These are phyloP conservation scores for Quercus bicolor DNA, from an alignment of 306 rosid species.

Conservation along the genomic window DNA sequence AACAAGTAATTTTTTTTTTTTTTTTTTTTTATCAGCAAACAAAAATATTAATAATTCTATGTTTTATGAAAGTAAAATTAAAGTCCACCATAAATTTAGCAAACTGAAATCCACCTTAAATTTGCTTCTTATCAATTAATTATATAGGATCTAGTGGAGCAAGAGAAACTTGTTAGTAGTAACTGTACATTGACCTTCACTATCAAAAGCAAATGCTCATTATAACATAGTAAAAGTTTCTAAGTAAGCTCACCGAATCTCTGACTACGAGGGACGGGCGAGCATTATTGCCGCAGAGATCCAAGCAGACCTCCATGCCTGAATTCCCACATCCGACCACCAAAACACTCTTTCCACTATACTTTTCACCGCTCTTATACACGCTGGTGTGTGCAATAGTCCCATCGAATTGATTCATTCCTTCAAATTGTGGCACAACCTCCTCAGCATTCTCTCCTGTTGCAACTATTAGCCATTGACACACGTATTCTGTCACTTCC, in stretches of 20 bases:
- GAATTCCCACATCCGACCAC: constrained; percentile 98
- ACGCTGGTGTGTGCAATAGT: constrained; percentile 58
- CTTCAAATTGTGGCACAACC: constrained; percentile 61
- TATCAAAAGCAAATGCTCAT: background rate
- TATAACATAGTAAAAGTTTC: background rate
- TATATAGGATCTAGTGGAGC: background rate
- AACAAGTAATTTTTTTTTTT: too few species aligned
- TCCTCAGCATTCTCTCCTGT: constrained; percentile 89
- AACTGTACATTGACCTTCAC: background rate
- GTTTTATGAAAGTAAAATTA: too few species aligned
- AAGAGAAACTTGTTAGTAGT: background rate
- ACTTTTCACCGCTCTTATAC: constrained; percentile 66
- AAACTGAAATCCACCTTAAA: background rate
- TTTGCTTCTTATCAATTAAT: background rate
- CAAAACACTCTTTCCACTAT: constrained; percentile 67
- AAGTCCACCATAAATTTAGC: too few species aligned
- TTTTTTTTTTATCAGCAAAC: too few species aligned
- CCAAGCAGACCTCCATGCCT: constrained; percentile 93
- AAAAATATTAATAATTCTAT: too few species aligned
- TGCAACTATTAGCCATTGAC: constrained; percentile 75
- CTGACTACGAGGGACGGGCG: constrained; percentile 74
- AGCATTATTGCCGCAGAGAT: constrained; percentile 81
- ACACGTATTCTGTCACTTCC: constrained; percentile 42
- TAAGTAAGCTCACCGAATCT: constrained; percentile 56
- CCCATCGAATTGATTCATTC: constrained; percentile 58